phyloP scores from a whole-genome alignment of 176 grass and related monocot genomes.

The Pharus latifolius region DNA sequence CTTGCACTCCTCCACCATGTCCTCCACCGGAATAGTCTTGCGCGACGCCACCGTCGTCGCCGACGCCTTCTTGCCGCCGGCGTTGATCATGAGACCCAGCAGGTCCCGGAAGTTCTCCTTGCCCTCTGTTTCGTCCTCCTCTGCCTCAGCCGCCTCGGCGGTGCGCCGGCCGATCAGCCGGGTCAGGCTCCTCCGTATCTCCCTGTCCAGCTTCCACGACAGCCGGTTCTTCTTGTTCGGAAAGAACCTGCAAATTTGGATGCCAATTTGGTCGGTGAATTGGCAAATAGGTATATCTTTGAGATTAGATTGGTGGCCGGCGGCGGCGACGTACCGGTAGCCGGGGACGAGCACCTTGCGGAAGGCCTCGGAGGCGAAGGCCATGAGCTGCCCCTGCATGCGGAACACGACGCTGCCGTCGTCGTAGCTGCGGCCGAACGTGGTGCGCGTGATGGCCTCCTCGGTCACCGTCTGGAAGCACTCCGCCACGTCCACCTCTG shows the following conservation, averaged over 20 bases:
- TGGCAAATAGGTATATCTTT: background rate
- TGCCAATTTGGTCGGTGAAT: background rate
- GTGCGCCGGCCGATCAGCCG: conserved; percentile 53
- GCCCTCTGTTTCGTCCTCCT: background rate
- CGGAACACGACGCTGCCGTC: conserved; percentile 58
- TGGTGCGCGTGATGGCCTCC: conserved; percentile 59
- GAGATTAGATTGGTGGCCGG: background rate
- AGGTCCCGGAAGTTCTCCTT: conserved; percentile 40
- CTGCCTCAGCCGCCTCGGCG: conserved; percentile 7
- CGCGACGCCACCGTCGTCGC: background rate
- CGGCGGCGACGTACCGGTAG: conserved; percentile 38
- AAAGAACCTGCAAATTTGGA: conserved; percentile 37
- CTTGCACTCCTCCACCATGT: conserved; percentile 99
- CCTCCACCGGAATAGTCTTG: conserved; percentile 35
- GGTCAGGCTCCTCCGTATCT: conserved; percentile 42
- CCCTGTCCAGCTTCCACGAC: conserved; percentile 68
- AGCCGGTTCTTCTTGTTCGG: conserved; percentile 70
- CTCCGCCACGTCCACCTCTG: conserved; percentile 76
- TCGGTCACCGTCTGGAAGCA: conserved; percentile 76
- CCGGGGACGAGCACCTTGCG: conserved; percentile 86
- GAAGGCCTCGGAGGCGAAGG: conserved; percentile 66
- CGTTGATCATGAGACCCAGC: conserved; percentile 70
- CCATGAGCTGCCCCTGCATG: conserved; percentile 71
- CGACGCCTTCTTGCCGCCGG: conserved; percentile 1
- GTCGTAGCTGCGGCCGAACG: conserved; percentile 71